Conservation (phyloP, 176 grass and related monocot genomes). For the Luzula sylvatica region DNA sequence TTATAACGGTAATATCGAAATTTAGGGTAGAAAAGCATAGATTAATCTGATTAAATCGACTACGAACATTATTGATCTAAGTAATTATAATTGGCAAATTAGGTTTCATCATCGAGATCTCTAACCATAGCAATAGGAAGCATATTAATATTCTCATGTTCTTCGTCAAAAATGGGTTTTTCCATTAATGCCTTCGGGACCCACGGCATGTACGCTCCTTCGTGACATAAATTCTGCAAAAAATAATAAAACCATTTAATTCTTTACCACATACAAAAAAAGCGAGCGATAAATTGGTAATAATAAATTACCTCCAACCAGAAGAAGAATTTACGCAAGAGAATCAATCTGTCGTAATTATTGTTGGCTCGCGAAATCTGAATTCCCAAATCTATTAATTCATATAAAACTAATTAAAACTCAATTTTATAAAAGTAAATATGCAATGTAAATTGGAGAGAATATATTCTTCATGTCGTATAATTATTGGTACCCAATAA, state of each 20-base stretch:
- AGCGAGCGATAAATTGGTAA: background rate
- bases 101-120: slow-evolving; percentile 9
- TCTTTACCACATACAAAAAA: background rate
- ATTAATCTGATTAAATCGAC: no score
- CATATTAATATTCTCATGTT: slow-evolving; percentile 11
- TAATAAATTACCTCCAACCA: slow-evolving; percentile 55
- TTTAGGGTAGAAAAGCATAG: no score
- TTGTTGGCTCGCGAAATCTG: slow-evolving; percentile 32
- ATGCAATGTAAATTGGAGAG: no score
- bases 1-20: no score
- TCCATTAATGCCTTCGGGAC: slow-evolving; percentile 29
- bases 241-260: no score
- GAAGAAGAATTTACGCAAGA: slow-evolving; percentile 64
- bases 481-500: background rate
- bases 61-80: no score
- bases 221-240: slow-evolving; percentile 62
- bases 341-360: slow-evolving; percentile 30
- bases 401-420: no score
- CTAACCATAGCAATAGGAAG: background rate
- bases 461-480: slow-evolving; percentile 4
- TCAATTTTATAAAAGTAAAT: no score
- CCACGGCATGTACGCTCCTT: slow-evolving; percentile 69
- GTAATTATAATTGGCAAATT: no score
- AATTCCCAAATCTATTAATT: slow-evolving; percentile 46
- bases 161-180: slow-evolving; percentile 37